Evolutionary conservation across 441 rosid genomes (phyloP), one percentile per base, ranked within the genome.

Genomic region (Euphorbia schlechtendalii): DNA sequence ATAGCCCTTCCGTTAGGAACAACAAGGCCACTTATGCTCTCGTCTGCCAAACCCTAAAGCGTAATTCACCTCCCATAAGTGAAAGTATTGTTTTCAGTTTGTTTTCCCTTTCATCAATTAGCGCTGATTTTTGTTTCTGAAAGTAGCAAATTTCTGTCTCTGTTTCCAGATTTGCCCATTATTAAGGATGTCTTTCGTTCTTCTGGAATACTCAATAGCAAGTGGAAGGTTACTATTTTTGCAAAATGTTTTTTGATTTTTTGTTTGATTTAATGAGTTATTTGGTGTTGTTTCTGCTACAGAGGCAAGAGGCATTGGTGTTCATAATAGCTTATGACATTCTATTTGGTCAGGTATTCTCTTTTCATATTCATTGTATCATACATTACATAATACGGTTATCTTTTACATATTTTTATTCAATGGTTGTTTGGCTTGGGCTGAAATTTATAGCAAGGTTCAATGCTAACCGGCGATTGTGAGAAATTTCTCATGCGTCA

Each of bases 41-140:
- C 52, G 98, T 92, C 61, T 92, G 96, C 76, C 85, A 92, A 69
- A 92, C 98, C 15, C 88, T 92, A 45, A 90, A 90, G 73, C 75
- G 97, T 92, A 77, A 71, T 71, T 41, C 36, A 2, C 8, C 62
- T 25, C 25, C 52, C 17, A 52, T 25, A 20, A 8, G 27, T 22
- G 21, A 40, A 10, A 22, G 14, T 5, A n/a, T 8, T 17, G 30
- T 30, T 45, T 32, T 32, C 7, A n/a, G n/a, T n/a, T n/a, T n/a
- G n/a, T 32, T 32, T 7, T 32, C 36, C 36, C 1, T 28, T 5
- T 14, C 8, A 27, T 24, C n/a, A 3, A n/a, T 2, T 13, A 25
- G 32, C 15, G 4, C 21, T 54, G 57, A 54, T 54, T 32, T 59
- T 36, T 38, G 13, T 59, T 59, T 21, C 21, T 59, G 12, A 36